These are phyloP conservation scores for Daldinia vernicosa DNA, from an alignment of 495 filamentous ascomycete species.

Conservation along the genomic window DNA sequence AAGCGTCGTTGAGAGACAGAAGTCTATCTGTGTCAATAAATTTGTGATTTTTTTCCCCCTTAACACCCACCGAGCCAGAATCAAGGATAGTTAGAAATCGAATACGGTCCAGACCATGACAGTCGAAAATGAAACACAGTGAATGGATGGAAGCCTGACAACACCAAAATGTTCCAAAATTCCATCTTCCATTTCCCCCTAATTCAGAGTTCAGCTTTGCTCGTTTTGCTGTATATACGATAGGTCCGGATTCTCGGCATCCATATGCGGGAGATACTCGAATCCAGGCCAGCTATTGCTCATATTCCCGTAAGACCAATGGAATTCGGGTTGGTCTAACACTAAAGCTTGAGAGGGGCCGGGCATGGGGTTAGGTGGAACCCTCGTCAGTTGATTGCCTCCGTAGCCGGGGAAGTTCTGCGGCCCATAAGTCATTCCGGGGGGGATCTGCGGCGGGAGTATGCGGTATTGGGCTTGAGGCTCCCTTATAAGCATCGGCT, in stretches of 20 bases:
- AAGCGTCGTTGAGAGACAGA: neutral
- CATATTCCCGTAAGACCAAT: slow-evolving; percentile 5
- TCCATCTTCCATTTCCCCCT: neutral
- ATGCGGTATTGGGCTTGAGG: slow-evolving; percentile 2
- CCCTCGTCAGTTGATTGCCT: slow-evolving; percentile 4
- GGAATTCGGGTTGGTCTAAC: neutral
- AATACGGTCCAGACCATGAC: too few species aligned
- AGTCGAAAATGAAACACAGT: too few species aligned
- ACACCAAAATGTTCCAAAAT: slow-evolving; percentile 12
- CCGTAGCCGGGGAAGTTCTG: slow-evolving; percentile 10
- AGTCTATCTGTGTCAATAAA: neutral
- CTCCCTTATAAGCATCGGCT: slow-evolving; percentile 7
- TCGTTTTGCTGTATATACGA: slow-evolving; percentile 12
- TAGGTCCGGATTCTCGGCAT: neutral
- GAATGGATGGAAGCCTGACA: neutral
- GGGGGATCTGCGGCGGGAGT: slow-evolving; percentile 2
- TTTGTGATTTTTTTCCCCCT: neutral
- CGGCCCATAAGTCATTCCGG: neutral
- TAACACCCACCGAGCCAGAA: neutral
- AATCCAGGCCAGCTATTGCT: slow-evolving; percentile 9
- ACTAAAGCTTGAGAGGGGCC: slow-evolving; percentile 2
- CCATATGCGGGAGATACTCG: slow-evolving; percentile 5
- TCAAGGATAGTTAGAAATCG: neutral
- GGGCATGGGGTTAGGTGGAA: neutral
- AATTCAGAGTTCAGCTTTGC: neutral